Conservation (phyloP, 2,329 filamentous ascomycete genomes). For the Aureobasidium musti region DNA sequence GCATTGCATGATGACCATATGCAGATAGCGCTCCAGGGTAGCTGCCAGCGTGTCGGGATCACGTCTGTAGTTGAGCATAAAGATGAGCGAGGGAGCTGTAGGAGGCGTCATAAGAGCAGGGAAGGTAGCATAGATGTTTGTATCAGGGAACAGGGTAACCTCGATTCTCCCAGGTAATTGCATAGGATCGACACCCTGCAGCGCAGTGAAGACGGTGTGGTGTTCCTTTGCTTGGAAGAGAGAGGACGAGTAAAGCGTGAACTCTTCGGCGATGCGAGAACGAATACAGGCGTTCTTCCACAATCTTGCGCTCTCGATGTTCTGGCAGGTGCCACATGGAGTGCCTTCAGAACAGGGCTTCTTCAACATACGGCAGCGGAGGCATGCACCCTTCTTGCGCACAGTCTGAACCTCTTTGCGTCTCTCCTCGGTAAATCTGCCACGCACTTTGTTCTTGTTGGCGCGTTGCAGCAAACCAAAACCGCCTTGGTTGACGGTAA, state of each 20-base stretch:
- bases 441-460: constrained; percentile 53
- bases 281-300: constrained; percentile 64
- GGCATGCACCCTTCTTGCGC: constrained; percentile 61
- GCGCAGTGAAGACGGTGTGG: constrained; percentile 53
- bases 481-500: constrained; percentile 41
- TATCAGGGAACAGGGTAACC: constrained; percentile 53
- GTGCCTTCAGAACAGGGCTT: constrained; percentile 63
- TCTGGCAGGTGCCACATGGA: constrained; percentile 60
- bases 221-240: constrained; percentile 57
- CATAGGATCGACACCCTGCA: constrained; percentile 52
- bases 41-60: constrained; percentile 24
- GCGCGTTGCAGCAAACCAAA: constrained; percentile 37
- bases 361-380: constrained; percentile 65
- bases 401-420: constrained; percentile 62
- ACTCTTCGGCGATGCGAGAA: constrained; percentile 60
- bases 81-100: constrained; percentile 6
- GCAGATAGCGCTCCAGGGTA: constrained; percentile 28
- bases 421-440: constrained; percentile 58
- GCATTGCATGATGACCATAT: constrained; percentile 38
- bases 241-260: constrained; percentile 57
- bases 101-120: constrained; percentile 46
- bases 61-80: constrained; percentile 22
- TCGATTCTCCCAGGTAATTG: constrained; percentile 56
- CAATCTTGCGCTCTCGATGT: constrained; percentile 61
- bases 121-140: constrained; percentile 37